Percentiles rank a stretch among this genome's conserved stretches.
Conservation (phyloP, 106 monocot genomes). For the Gastrodia elata region DNA sequence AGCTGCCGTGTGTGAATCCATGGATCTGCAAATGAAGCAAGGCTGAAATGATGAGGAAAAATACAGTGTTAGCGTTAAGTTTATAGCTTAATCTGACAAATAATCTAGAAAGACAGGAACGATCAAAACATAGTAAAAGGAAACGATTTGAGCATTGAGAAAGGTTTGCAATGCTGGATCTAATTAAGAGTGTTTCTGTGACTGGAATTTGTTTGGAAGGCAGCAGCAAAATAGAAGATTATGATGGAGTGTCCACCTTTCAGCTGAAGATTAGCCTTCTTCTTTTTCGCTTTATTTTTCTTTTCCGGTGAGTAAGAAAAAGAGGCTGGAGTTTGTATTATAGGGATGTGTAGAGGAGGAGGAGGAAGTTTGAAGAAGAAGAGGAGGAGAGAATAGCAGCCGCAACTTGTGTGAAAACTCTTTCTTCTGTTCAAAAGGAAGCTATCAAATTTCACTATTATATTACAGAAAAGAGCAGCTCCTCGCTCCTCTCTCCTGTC, state of each 20-base stretch:
- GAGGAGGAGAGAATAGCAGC: not conserved
- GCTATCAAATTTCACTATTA: not conserved
- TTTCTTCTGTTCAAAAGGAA: not conserved
- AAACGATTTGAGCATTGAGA: too few species aligned
- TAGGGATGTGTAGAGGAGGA: not conserved
- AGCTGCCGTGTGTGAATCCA: constrained; percentile 3
- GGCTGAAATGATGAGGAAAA: not conserved
- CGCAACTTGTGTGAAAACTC: not conserved
- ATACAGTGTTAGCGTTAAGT: not conserved
- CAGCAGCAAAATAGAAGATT: too few species aligned
- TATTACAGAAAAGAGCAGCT: not conserved
- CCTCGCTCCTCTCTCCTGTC: not conserved
- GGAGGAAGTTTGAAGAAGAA: too few species aligned
- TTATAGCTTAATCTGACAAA: too few species aligned
- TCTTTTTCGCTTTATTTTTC: not conserved
- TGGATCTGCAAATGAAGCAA: constrained; percentile 1
- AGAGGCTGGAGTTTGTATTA: not conserved
- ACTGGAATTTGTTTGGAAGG: not conserved
- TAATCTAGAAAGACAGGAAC: too few species aligned
- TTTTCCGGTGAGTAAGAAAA: not conserved
- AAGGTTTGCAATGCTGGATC: too few species aligned
- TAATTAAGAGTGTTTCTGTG: not conserved
- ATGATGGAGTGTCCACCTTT: not conserved
- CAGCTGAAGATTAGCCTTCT: not conserved
- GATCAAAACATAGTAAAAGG: too few species aligned